Evolutionary conservation across 2,329 filamentous ascomycete genomes (phyloP).

Genomic region (Podosphaera fusca): DNA sequence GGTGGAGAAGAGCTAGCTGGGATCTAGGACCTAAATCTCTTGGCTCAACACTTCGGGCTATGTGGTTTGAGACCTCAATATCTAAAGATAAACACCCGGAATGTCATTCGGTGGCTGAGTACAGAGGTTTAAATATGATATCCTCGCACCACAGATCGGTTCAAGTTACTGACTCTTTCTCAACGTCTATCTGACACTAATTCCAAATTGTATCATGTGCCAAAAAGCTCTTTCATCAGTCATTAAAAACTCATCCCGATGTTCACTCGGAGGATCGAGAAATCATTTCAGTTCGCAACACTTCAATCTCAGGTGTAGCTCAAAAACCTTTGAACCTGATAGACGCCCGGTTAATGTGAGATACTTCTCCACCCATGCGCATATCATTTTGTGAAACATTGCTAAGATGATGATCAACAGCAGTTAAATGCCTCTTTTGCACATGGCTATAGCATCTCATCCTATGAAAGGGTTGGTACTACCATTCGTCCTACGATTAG

Average conservation of each 20-base stretch:
- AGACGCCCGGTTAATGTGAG: too few species aligned
- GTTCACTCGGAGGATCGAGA: not conserved
- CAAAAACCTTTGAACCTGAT: too few species aligned
- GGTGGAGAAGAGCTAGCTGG: not conserved
- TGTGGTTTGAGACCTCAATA: not conserved
- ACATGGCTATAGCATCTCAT: not conserved
- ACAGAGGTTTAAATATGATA: not conserved
- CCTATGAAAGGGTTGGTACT: not conserved
- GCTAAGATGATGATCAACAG: not conserved
- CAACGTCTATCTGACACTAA: too few species aligned
- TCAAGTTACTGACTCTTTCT: too few species aligned
- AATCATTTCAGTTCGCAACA: not conserved
- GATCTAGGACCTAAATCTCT: not conserved
- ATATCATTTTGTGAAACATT: not conserved
- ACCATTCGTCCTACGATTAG: conserved; percentile 15
- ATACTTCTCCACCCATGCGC: too few species aligned
- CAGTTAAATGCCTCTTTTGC: not conserved
- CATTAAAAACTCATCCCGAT: too few species aligned
- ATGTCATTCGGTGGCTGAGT: not conserved
- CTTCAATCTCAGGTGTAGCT: not conserved
- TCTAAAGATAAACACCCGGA: not conserved
- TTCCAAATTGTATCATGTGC: too few species aligned
- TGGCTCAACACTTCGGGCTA: not conserved
- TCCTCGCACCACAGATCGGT: not conserved
- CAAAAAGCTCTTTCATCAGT: not conserved